Base-by-base conservation (phyloP, 805 yeast genomes). In the Metschnikowia reukaufii region DNA sequence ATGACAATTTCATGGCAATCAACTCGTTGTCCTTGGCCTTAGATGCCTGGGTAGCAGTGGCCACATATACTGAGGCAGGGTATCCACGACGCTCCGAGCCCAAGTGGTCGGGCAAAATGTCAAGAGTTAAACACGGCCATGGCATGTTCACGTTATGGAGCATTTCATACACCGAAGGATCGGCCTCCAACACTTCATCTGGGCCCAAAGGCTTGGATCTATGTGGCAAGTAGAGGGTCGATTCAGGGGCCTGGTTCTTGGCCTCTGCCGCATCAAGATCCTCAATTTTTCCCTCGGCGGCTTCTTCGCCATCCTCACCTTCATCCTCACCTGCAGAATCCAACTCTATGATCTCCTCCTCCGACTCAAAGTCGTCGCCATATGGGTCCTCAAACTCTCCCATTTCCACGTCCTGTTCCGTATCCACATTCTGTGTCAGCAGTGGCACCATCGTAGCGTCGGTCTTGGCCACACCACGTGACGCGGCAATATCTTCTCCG, bases 51-150 rank as follows among this genome's bases (percentile, higher is more conserved):
- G 98, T 89, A 4, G 97, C 98, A 2, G 97, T 87, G 10, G 95
- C 82, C 47, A 91, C 66, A 61, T 88, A 87, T 60, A 90, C 73
- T 1, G 94, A 77, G 35, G 95, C 96, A 4, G 99, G 99, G 61
- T 82, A 94, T 36, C 78, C 77, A 69, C 96, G 81, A 72, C 99
- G 84, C 66, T 90, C 97, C 42, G 79, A 73, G 9, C 99, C 99
- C 49, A 88, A 73, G 43, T 74, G 73, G 64, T 94, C 99, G 5
- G 96, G 96, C 44, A 94, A 70, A 17, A 94, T 72, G 62, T 92
- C 98, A 50, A 94, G 74, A 3, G 97, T 89, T 63, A 94, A 71
- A 70, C 97, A 90, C 10, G 99, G 98, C 98, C 98, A 94, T 59
- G 96, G 95, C 67, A 92, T 72, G 65, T 88, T 88, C 49, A 92